A percentile compares a stretch with the other conserved stretches of the same genome.
phyloP scores from a whole-genome alignment of 2,329 filamentous ascomycete genomes.

The Zalaria sp. region DNA sequence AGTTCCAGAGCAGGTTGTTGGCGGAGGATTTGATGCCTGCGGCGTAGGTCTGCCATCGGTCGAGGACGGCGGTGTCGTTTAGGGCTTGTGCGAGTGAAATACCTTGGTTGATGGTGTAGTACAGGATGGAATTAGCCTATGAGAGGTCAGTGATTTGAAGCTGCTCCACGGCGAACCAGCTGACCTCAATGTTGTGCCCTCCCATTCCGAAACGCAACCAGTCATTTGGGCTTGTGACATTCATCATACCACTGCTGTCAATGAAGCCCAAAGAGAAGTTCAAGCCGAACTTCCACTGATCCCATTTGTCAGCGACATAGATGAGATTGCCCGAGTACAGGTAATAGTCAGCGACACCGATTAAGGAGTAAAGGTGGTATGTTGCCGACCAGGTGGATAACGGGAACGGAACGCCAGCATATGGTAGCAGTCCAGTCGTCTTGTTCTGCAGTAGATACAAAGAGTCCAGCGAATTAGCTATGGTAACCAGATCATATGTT shows the following conservation, averaged over 20 bases:
- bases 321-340: conserved; percentile 21
- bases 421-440: conserved; percentile 14
- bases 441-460: conserved; percentile 14
- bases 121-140: conserved; percentile 28
- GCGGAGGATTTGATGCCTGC: conserved; percentile 30
- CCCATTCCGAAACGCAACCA: conserved; percentile 37
- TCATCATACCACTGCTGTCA: conserved; percentile 29
- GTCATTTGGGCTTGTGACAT: conserved; percentile 30
- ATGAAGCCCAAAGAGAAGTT: conserved; percentile 28
- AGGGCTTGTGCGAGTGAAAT: conserved; percentile 33
- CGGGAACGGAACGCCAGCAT: conserved; percentile 14
- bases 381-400: conserved; percentile 28
- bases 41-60: conserved; percentile 26
- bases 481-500: conserved; percentile 26
- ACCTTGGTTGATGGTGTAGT: conserved; percentile 37
- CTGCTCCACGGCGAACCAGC: background rate
- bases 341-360: conserved; percentile 31
- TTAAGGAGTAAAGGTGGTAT: conserved; percentile 39
- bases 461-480: conserved; percentile 11
- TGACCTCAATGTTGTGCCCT: conserved; percentile 29
- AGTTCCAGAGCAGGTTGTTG: conserved; percentile 11
- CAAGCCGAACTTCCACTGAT: conserved; percentile 27
- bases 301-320: conserved; percentile 28
- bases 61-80: conserved; percentile 24
- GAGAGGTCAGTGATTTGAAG: conserved; percentile 2